These are phyloP conservation scores for Fusarium virguliforme DNA, from an alignment of 2,329 filamentous ascomycete species.

Conservation along the genomic window DNA sequence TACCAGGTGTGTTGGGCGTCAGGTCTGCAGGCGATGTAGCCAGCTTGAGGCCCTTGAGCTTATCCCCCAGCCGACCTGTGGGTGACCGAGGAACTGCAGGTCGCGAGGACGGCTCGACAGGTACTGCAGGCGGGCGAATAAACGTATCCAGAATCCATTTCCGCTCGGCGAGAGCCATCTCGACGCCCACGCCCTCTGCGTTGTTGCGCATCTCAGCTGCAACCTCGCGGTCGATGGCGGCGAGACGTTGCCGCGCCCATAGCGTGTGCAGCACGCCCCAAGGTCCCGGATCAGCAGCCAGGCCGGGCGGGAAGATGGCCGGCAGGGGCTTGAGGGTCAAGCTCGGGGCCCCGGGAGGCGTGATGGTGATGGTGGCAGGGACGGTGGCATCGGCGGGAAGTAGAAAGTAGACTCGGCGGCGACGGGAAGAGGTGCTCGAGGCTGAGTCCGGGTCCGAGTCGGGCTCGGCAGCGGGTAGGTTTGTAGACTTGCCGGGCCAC, in stretches of 20 bases:
- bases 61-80: slow-evolving; percentile 81
- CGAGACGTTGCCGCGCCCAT: slow-evolving; percentile 88
- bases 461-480: slow-evolving; percentile 72
- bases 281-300: slow-evolving; percentile 80
- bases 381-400: slow-evolving; percentile 81
- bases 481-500: slow-evolving; percentile 85
- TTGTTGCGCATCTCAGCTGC: slow-evolving; percentile 80
- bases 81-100: slow-evolving; percentile 76
- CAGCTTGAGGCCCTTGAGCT: slow-evolving; percentile 83
- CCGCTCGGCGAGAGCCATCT: slow-evolving; percentile 88
- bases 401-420: slow-evolving; percentile 83
- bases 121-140: slow-evolving; percentile 49
- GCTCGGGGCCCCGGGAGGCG: slow-evolving; percentile 59
- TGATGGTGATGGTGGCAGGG: slow-evolving; percentile 80
- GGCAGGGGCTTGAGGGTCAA: slow-evolving; percentile 83
- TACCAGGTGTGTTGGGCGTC: slow-evolving; percentile 68
- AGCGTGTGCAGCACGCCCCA: slow-evolving; percentile 90
- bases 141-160: slow-evolving; percentile 91
- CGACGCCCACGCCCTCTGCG: slow-evolving; percentile 84
- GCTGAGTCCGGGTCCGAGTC: slow-evolving; percentile 55
- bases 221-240: slow-evolving; percentile 84
- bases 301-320: slow-evolving; percentile 85
- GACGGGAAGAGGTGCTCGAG: slow-evolving; percentile 43
- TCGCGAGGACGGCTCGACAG: slow-evolving; percentile 29
- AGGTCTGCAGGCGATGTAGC: slow-evolving; percentile 81